These are phyloP conservation scores for Tulasnella sp. DNA, from an alignment of 768 basidiomycete genomes.

Conservation along the genomic window DNA sequence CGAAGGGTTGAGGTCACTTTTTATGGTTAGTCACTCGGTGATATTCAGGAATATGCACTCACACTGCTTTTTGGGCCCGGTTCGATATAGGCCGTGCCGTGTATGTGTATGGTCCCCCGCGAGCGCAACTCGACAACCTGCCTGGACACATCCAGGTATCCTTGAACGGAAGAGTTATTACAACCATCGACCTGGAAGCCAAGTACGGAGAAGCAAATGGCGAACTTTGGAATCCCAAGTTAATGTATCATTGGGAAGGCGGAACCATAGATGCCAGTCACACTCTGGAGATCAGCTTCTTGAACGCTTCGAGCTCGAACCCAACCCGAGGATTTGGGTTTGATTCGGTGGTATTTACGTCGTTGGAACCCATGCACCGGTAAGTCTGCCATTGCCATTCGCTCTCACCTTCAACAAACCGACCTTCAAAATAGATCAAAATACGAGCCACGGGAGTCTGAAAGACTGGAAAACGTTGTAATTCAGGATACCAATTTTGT, in stretches of 20 bases:
- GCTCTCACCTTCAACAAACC: background rate
- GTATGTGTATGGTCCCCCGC: background rate
- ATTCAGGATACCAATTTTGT: conserved; percentile 7
- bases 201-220: background rate
- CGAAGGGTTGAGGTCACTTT: background rate
- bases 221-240: background rate
- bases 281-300: background rate
- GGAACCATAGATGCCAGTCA: background rate
- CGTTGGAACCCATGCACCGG: background rate
- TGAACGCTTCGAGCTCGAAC: background rate
- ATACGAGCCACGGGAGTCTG: background rate
- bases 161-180: background rate
- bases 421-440: background rate
- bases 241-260: background rate
- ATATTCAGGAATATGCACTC: background rate
- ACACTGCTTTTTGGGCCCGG: background rate
- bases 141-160: background rate
- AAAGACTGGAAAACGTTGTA: background rate
- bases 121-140: background rate
- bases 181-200: background rate
- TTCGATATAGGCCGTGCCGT: background rate
- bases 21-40: background rate
- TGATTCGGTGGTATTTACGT: background rate
- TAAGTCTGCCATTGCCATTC: background rate
- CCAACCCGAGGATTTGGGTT: background rate